Conservation (phyloP, 345 rosid genomes). For the Passiflora organensis region DNA sequence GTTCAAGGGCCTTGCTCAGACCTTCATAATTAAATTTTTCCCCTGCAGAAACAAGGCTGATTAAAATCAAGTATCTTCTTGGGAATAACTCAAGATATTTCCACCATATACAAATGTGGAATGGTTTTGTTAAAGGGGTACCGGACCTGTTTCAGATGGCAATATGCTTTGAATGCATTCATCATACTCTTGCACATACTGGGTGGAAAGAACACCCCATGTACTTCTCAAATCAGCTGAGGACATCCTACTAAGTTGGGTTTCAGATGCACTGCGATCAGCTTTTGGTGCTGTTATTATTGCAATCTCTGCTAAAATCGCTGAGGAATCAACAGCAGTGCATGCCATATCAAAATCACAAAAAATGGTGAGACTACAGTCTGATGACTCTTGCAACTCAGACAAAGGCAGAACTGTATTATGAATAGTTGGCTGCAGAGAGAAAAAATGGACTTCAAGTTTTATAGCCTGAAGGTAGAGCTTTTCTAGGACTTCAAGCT, state of each 20-base stretch:
- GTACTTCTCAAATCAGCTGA: conserved; percentile 72
- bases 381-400: conserved; percentile 47
- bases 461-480: conserved; percentile 96
- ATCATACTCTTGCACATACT: conserved; percentile 83
- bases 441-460: conserved; percentile 92
- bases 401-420: conserved; percentile 66
- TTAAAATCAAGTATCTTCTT: background rate
- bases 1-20: conserved; percentile 59
- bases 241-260: conserved; percentile 56
- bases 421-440: conserved; percentile 69
- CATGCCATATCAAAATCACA: conserved; percentile 98
- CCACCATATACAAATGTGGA: no score
- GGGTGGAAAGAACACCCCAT: conserved; percentile 69
- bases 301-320: conserved; percentile 93
- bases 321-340: conserved; percentile 90
- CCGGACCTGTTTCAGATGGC: conserved; percentile 58
- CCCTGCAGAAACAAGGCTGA: conserved; percentile 40
- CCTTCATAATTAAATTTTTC: conserved; percentile 60
- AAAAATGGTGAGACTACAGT: conserved; percentile 57
- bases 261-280: conserved; percentile 52
- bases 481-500: conserved; percentile 82
- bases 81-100: no score
- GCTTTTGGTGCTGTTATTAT: conserved; percentile 79
- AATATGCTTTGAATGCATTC: conserved; percentile 78
- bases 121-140: background rate